Evolutionary conservation across 2,329 filamentous ascomycete genomes (phyloP), one percentile per base, ranked within the genome.

Genomic region (Penicillium sp.): DNA sequence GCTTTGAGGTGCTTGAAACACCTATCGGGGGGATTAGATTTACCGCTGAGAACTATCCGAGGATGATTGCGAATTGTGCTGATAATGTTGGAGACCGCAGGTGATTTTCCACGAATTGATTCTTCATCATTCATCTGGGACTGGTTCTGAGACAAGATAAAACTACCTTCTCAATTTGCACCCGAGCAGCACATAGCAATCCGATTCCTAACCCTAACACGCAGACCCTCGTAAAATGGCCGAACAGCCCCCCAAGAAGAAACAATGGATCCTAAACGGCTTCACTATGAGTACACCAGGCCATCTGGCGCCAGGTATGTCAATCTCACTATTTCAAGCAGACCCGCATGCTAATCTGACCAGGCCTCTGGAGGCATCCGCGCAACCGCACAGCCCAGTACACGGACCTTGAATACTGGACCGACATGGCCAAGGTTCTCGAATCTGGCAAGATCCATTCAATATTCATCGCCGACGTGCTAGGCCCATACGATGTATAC

Each of bases 401-500:
- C 61, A 74, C 74, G 29, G 74, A 72, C 8, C 65, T 82, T 7
- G 71, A 76, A 3, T 79, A 81, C 65, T 83, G 81, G 81, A 78
- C 78, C 3, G 70, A 78, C 3, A 61, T 83, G 17, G 81, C 81
- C 5, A 75, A 81, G 59, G 70, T 75, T n/a, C 71, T 83, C 0
- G 79, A 83, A 21, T 75, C 76, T 8, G 78, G 76, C 3, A 78
- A 79, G 11, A 82, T 83, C 56, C 79, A 83, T 62, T 79, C 76
- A 2, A 71, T 83, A 29, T 83, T 83, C 69, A 72, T 83, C 38
- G 81, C 81, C 0, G 81, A 83, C 64, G 76, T 79, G 5, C 73
- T 81, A 1, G 79, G 79, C 0, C 70, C 72, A 9, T 80, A 81
- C 65, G 78, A 79, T 61, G 75, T 79, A 3, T 81, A 81, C 66